Conservation (phyloP, 176 grass and related monocot genomes). For the Neostapfia colusana region DNA sequence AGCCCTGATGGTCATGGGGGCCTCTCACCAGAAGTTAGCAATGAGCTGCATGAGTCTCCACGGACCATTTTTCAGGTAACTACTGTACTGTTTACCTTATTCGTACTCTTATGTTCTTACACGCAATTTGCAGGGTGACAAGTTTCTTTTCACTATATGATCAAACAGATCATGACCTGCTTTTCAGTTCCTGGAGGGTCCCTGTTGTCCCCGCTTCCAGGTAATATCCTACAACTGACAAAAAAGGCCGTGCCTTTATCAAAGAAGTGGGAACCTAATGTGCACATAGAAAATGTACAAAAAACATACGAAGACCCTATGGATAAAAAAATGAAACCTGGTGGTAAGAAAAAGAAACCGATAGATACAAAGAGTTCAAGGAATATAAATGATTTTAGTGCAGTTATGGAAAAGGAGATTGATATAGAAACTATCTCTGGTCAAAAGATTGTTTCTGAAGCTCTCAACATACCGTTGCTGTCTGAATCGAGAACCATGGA, state of each 20-base stretch:
- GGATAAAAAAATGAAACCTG: constrained; percentile 57
- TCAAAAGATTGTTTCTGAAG: constrained; percentile 50
- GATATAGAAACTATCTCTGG: constrained; percentile 47
- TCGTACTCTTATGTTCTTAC: background rate
- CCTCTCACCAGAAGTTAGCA: constrained; percentile 63
- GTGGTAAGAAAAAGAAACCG: constrained; percentile 51
- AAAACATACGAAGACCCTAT: constrained; percentile 41
- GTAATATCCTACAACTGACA: constrained; percentile 55
- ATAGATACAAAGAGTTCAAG: constrained; percentile 50
- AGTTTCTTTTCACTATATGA: constrained; percentile 38
- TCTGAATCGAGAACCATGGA: constrained; percentile 45
- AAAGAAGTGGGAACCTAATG: constrained; percentile 51
- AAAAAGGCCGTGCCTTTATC: constrained; percentile 50
- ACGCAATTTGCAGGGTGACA: background rate
- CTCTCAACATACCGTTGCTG: constrained; percentile 44
- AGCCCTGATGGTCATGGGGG: constrained; percentile 58
- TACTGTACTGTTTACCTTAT: constrained; percentile 19
- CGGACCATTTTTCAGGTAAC: constrained; percentile 83
- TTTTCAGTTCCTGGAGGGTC: constrained; percentile 64
- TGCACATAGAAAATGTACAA: constrained; percentile 39
- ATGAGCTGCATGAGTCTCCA: constrained; percentile 66
- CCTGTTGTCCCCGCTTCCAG: constrained; percentile 70
- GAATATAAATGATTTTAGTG: constrained; percentile 36
- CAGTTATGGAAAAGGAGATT: constrained; percentile 51
- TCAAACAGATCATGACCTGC: constrained; percentile 82